phyloP scores from a whole-genome alignment of 116 monocot species.

The Posidonia oceanica region DNA sequence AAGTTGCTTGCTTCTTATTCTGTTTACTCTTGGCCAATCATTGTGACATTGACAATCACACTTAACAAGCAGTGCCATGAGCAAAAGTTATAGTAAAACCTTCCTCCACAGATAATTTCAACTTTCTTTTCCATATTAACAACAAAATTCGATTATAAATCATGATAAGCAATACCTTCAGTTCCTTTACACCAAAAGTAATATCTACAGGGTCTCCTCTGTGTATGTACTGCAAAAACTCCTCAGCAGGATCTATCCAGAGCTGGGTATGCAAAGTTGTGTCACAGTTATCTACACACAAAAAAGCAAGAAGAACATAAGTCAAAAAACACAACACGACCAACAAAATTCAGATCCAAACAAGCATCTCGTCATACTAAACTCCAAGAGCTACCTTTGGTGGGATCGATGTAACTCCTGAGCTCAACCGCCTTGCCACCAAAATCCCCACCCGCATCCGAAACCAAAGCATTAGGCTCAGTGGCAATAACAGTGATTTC shows the following conservation, averaged over 20 bases:
- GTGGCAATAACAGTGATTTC: conserved; percentile 91
- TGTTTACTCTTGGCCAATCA: background rate
- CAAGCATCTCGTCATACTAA: background rate
- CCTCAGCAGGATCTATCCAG: conserved; percentile 92
- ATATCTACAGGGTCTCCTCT: conserved; percentile 78
- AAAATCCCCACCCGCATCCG: conserved; percentile 38
- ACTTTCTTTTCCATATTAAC: background rate
- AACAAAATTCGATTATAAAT: background rate
- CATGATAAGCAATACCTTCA: conserved; percentile 41
- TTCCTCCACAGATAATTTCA: background rate
- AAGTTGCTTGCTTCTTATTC: background rate
- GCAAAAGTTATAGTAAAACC: background rate
- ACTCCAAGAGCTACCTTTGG: conserved; percentile 42
- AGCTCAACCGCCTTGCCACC: conserved; percentile 92
- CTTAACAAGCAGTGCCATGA: background rate
- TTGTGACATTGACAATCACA: too few species aligned
- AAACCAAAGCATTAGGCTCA: conserved; percentile 26
- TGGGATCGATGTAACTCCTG: conserved; percentile 83
- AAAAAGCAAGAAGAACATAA: background rate
- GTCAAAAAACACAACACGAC: background rate
- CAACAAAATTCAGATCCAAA: conserved; percentile 1
- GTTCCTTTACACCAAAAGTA: conserved; percentile 86
- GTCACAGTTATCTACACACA: conserved; percentile 59
- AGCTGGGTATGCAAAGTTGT: conserved; percentile 81
- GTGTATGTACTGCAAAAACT: conserved; percentile 84